Base-by-base conservation (phyloP, 495 filamentous ascomycete species). In the Elasticomyces elasticus region DNA sequence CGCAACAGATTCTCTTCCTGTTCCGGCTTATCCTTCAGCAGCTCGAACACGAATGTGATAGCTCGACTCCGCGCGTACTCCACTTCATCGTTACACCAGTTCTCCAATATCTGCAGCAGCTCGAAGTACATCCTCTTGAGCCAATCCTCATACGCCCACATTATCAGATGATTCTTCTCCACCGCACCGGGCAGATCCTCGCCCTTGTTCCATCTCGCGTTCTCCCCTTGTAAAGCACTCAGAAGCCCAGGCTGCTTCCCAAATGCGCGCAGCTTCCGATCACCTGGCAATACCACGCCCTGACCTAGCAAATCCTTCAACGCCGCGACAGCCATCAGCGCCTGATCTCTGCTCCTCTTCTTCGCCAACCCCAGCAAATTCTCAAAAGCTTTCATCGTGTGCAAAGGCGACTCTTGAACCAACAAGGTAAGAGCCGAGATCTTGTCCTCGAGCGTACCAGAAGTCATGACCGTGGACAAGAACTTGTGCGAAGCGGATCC, bases 91-190 rank as follows among this genome's bases (percentile, higher is more conserved):
- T 83, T 85, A 62, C 85, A 94, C 85, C 94, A 94, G 19, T 77
- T 74, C 62, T 98, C 92, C 6, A 98, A 75, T 37, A 89, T 80
- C 70, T 91, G 87, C 42, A 98, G 74, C 58, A 95, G 76, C 60
- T 92, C 87, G 65, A 96, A 98, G 65, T 88, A 97, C 27, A 82
- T 80, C 25, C 79, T 79, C 71, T 98, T 98, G 27, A 98, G 73
- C 81, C 89, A 92, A 64, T 96, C 86, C 62, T 98, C 92, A 61
- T 85, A 97, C 2, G 85, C 86, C 92, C 92, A 98, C 22, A 80
- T 74, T 15, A 97, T 79, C 54, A 98, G 64, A 65, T 96, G 89
- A 13, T 76, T 67, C 53, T 87, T 76, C 30, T 84, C 78, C 23
- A 95, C 66, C 23, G 75, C 75, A 23, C 80, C 79, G 0, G 88